Base-by-base conservation (phyloP, 2,329 filamentous ascomycete genomes). In the Hypoxylon sp. region DNA sequence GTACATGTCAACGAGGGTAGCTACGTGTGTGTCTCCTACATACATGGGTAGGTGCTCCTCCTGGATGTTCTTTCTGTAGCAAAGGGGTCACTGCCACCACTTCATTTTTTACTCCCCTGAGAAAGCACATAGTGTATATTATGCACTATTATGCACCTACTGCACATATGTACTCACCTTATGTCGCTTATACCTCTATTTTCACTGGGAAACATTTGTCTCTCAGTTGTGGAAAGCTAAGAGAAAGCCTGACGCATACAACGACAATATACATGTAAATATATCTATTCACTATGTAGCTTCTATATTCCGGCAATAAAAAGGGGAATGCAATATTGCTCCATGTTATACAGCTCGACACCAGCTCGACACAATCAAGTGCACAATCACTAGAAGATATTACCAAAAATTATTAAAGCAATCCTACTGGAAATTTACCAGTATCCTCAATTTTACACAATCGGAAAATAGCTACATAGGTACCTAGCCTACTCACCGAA, bases 381-480 rank as follows among this genome's bases (percentile, higher is more conserved):
- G 34, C 11, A 28, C 32, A 41, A 17, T 14, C 28, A 62, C 11
- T 5, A 34, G 7, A 55, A 21, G 3, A 21, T 14, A 25, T 17
- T 10, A 17, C 28, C 36, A 32, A 34, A 23, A 50, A 28, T 19
- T n/a, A n/a, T 38, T 9, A 25, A 21, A 23, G 21, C 13, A 57
- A 43, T 43, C 36, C 36, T 41, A 23, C 14, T 51, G 34, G 34
- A 61, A 13, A 61, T 48, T 19, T 45, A 62, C 50, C 38, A 55
- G 41, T n/a, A 23, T 59, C 65, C 58, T 62, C 66, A 65, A 65
- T 65, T 64, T 53, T 60, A 50, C 38, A 43, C 38, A 43, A 21
- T 61, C 58, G 30, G 43, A 23, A 23, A 63, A 43, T 48, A 57
- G 49, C 32, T 43, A 45, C 38, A 10, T 46, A 49, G 41, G 41